Base-by-base conservation (phyloP, 2,329 filamentous ascomycete genomes). In the Elsinoe arachidis region DNA sequence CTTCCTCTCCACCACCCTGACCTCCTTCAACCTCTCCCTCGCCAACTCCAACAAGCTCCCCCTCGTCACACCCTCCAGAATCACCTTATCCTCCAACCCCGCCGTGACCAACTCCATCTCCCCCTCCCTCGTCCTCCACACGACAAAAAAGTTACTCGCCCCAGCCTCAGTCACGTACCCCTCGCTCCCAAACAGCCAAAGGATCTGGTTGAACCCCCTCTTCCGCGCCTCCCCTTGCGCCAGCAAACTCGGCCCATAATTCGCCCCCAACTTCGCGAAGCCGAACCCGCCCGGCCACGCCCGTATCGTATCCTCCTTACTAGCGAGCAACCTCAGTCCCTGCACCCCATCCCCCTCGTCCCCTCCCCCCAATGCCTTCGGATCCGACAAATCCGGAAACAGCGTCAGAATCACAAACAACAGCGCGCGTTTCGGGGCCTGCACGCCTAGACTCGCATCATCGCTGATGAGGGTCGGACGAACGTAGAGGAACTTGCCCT, bases 221-320 rank as follows among this genome's bases (percentile, higher is more conserved):
- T 75, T 76, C 57, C 84, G 76, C 2, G 91, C 91, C 70, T 91
- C 87, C 15, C 80, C 79, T 51, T 90, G 90, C 2, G 89, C 88
- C 56, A 89, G 78, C 56, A 96, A 78, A 17, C 82, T 85, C 15
- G 91, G 91, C 0, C 91, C 91, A 71, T 96, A 96, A 77, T 96
- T 96, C 60, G 91, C 91, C 56, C 91, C 91, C 34, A 96, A 82
- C 74, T 96, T 96, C 60, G 90, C 90, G 68, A 87, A 91, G 0
- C 91, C 91, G 70, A 95, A 95, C 9, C 92, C 91, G 60, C 91
- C 91, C 17, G 89, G 90, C 91, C 91, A 96, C 11, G 91, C 90
- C 63, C 91, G 86, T 58, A 95, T 84, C 77, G 86, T 88, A 70
- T 95, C 88, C 63, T 91, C 84, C 57, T 83, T 81, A 46, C 82